Evolutionary conservation across 2,329 filamentous ascomycete species (phyloP).

Genomic region (Aspergillus niger): DNA sequence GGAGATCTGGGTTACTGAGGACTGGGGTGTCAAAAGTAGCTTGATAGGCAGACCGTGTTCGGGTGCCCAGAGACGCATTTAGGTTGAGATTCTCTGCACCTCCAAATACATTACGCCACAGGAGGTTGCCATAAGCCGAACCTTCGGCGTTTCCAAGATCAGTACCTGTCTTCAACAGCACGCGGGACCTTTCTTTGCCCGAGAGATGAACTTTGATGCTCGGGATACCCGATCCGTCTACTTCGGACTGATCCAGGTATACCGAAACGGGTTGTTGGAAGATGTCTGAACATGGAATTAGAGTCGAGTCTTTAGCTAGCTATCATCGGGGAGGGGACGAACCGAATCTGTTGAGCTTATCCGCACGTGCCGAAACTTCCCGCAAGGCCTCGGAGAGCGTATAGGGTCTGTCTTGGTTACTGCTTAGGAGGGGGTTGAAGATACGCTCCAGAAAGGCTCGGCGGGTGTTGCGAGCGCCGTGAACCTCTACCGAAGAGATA

Average conservation of each 20-base stretch:
- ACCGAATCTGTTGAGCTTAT: constrained; percentile 81
- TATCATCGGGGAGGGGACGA: constrained; percentile 32
- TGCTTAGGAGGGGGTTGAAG: constrained; percentile 74
- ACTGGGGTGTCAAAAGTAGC: constrained; percentile 82
- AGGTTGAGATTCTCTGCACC: constrained; percentile 87
- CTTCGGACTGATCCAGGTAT: constrained; percentile 76
- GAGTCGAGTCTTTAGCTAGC: neutral
- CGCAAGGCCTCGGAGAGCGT: constrained; percentile 78
- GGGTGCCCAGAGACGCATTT: constrained; percentile 84
- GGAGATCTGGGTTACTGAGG: constrained; percentile 77
- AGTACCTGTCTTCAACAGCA: constrained; percentile 90
- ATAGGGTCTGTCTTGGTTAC: constrained; percentile 66
- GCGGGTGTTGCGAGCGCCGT: constrained; percentile 82
- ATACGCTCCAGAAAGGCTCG: constrained; percentile 79
- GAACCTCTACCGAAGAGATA: constrained; percentile 79
- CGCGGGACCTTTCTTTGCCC: constrained; percentile 75
- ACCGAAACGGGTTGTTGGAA: constrained; percentile 82
- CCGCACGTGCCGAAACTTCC: constrained; percentile 68
- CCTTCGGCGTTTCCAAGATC: constrained; percentile 93
- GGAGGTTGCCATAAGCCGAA: constrained; percentile 83
- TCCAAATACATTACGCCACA: constrained; percentile 90
- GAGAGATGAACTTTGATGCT: constrained; percentile 81
- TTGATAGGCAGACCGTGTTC: constrained; percentile 89
- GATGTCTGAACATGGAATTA: constrained; percentile 62
- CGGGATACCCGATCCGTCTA: constrained; percentile 63